Evolutionary conservation across 2,329 filamentous ascomycete genomes (phyloP), one percentile per base, ranked within the genome.

Genomic region (Exophiala lecanii-corni): DNA sequence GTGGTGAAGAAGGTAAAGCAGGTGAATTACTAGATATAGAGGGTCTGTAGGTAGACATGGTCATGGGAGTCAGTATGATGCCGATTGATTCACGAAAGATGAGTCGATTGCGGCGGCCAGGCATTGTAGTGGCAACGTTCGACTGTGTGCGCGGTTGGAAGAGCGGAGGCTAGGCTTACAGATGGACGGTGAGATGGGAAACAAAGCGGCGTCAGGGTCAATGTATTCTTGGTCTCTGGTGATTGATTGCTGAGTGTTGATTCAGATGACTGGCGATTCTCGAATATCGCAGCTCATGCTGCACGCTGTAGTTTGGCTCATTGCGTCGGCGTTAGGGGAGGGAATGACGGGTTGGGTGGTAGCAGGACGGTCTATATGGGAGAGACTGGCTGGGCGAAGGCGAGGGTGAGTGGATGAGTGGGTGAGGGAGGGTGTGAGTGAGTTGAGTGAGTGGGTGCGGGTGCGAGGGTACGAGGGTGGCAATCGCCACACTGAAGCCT

Each of bases 1-100:
- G 38, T 31, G 40, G 36, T 41, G 25, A 47, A 26, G 17, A 36
- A 33, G 41, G 35, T 10, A 28, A 25, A 25, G 28, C 12, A 26
- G 6, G 12, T 26, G 7, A 26, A 12, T 26, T 15, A 36, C 30
- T 39, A 47, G 32, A 40, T 15, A 38, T 34, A 47, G 23, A 39
- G 32, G 35, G 39, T 43, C 49, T 51, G 32, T 40, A 51, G 42
- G 42, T 30, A 49, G 42, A 36, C 49, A 51, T 51, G 18, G 34
- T 32, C 17, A 34, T n/a, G 41, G 45, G 45, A 47, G 45, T 51
- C 45, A 51, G 49, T 46, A 40, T 28, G 21, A 39, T 37, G 38
- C 41, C 32, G 41, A 26, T 39, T 34, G 32, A 43, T 30, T 38
- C 44, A 42, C 41, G 13, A 6, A 28, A 17, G 21, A 26, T 26